Evolutionary conservation across 2,329 filamentous ascomycete genomes (phyloP).

Genomic region (Neopestalotiopsis sp.): DNA sequence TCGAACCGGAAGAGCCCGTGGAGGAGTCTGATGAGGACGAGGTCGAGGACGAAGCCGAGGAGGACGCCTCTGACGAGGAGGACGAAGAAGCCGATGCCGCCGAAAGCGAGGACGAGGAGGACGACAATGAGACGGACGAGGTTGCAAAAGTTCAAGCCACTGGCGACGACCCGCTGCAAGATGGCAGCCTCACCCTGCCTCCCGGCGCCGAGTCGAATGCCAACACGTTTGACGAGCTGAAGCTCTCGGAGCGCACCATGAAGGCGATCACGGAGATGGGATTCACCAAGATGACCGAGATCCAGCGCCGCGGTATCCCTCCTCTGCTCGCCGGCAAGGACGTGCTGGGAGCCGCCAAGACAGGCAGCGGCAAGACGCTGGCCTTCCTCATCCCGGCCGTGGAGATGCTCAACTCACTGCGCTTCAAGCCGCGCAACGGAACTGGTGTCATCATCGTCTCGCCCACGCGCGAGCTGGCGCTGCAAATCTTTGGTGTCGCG

Average conservation of each 20-base stretch:
- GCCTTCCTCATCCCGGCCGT: constrained; percentile 93
- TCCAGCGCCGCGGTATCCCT: constrained; percentile 86
- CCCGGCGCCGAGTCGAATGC: constrained; percentile 65
- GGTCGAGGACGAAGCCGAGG: constrained; percentile 27
- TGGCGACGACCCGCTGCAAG: constrained; percentile 37
- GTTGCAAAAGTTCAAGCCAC: constrained; percentile 37
- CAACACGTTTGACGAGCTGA: constrained; percentile 78
- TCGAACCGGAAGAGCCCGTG: constrained; percentile 29
- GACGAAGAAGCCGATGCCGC: constrained; percentile 28
- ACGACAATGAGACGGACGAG: constrained; percentile 32
- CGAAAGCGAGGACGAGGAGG: constrained; percentile 30
- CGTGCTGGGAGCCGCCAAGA: constrained; percentile 93
- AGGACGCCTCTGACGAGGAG: constrained; percentile 24
- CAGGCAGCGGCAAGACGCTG: constrained; percentile 90
- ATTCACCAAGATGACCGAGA: constrained; percentile 94
- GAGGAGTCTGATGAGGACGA: constrained; percentile 25
- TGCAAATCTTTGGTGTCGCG: constrained; percentile 96
- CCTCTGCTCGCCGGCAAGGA: constrained; percentile 88
- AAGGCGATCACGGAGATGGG: constrained; percentile 90
- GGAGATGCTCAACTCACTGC: constrained; percentile 87
- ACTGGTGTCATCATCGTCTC: constrained; percentile 83
- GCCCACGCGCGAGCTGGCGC: constrained; percentile 88
- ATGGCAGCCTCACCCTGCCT: constrained; percentile 53
- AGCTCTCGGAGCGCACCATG: constrained; percentile 86
- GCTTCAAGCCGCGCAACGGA: constrained; percentile 96